These are phyloP conservation scores for Poteriospumella lacustris DNA, from an alignment of 108 stramenopile genomes.

Conservation along the genomic window DNA sequence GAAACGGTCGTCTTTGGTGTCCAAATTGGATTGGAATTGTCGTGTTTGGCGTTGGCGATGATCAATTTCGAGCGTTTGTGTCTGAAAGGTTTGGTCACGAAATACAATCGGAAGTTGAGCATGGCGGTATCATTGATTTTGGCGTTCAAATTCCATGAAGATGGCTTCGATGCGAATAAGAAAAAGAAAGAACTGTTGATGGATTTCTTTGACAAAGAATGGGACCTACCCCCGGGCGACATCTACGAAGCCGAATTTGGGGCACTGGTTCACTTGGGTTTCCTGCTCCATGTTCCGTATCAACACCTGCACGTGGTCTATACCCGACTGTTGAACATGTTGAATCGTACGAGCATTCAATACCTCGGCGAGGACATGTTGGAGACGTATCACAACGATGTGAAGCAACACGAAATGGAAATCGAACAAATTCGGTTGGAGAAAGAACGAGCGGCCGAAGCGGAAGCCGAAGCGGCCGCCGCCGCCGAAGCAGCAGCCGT, in stretches of 20 bases:
- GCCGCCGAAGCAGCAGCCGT: too few species aligned
- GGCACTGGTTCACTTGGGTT: slow-evolving; percentile 38
- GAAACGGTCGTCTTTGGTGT: slow-evolving; percentile 60
- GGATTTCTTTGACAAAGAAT: slow-evolving; percentile 75
- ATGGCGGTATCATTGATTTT: slow-evolving; percentile 84
- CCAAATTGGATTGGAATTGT: slow-evolving; percentile 58
- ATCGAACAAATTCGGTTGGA: too few species aligned
- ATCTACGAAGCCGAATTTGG: slow-evolving; percentile 49
- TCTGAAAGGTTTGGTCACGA: slow-evolving; percentile 80
- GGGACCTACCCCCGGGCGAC: slow-evolving; percentile 67
- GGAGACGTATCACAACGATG: background rate
- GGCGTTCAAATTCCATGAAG: slow-evolving; percentile 72
- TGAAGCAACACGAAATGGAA: background rate
- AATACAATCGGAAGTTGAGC: slow-evolving; percentile 74
- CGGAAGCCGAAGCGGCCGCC: too few species aligned
- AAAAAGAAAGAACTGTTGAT: slow-evolving; percentile 61
- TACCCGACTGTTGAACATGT: slow-evolving; percentile 31
- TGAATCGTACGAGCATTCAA: background rate
- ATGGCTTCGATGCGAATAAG: too few species aligned
- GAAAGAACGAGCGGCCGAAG: too few species aligned
- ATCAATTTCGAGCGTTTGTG: slow-evolving; percentile 87
- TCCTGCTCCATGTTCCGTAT: slow-evolving; percentile 41
- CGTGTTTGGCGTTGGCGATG: slow-evolving; percentile 75
- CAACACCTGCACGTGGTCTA: slow-evolving; percentile 36
- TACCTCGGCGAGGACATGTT: background rate